Percentiles rank a stretch among this genome's conserved stretches.
phyloP scores from a whole-genome alignment of 2,329 filamentous ascomycete genomes.

The Alternaria atra region DNA sequence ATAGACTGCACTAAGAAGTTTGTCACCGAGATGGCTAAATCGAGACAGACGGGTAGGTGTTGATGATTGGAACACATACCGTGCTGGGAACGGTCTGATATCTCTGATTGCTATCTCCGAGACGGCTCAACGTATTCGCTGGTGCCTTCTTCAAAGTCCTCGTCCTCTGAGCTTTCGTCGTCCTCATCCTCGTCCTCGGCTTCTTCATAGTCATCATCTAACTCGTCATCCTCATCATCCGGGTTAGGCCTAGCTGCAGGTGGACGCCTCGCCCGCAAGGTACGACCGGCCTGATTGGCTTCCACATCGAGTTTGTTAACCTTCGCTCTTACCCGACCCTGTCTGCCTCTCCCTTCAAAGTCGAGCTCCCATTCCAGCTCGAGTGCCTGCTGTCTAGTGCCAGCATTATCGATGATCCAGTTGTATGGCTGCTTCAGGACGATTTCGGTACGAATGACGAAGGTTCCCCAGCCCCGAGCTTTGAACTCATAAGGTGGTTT shows the following conservation, averaged over 20 bases:
- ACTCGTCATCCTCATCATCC: constrained; percentile 17
- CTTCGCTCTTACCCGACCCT: constrained; percentile 53
- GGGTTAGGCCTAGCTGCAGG: neutral
- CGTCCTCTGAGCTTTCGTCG: neutral
- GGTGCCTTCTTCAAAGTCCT: constrained; percentile 6
- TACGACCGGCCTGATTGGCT: constrained; percentile 27
- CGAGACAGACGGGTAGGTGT: neutral
- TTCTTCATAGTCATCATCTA: constrained; percentile 29
- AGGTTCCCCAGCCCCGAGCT: constrained; percentile 55
- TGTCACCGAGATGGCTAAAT: neutral
- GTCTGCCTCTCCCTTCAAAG: constrained; percentile 53
- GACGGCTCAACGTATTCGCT: constrained; percentile 28
- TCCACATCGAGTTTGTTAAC: constrained; percentile 45
- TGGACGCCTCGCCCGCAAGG: constrained; percentile 11
- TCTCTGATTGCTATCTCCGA: constrained; percentile 12
- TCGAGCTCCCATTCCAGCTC: constrained; percentile 55
- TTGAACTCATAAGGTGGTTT: constrained; percentile 53
- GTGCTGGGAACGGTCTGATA: neutral
- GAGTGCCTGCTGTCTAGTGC: constrained; percentile 44
- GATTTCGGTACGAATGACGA: constrained; percentile 52
- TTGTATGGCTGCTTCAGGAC: constrained; percentile 55
- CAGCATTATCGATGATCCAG: constrained; percentile 54
- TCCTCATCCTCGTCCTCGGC: constrained; percentile 25
- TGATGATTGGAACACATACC: neutral
- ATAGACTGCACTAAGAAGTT: neutral